Percentiles rank a stretch among this genome's conserved stretches.
Conservation (phyloP, 306 rosid species). For the Psophocarpus tetragonolobus region DNA sequence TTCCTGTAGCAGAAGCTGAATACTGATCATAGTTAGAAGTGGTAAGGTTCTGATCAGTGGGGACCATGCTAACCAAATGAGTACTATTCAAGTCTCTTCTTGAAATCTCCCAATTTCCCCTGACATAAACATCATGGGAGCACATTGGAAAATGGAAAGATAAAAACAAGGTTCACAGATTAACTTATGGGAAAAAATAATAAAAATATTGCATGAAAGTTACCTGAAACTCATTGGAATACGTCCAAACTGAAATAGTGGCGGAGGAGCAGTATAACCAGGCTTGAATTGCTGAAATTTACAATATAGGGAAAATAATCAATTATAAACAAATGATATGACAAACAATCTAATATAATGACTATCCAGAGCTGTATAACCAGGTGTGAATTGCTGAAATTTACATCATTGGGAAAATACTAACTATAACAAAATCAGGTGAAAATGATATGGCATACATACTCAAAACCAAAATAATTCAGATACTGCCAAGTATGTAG, state of each 20-base stretch:
- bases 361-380: slow-evolving; percentile 64
- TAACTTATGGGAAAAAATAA: not conserved
- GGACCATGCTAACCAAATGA: slow-evolving; percentile 79
- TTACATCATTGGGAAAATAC: not conserved
- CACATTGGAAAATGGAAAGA: not conserved
- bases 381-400: slow-evolving; percentile 76
- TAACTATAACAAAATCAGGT: not conserved
- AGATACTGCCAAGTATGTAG: not conserved
- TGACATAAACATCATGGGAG: slow-evolving; percentile 37
- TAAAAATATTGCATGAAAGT: not conserved
- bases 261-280: slow-evolving; percentile 92
- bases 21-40: slow-evolving; percentile 59
- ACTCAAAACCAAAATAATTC: slow-evolving; percentile 15
- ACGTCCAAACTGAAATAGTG: slow-evolving; percentile 79
- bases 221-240: slow-evolving; percentile 97
- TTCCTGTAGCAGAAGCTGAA: slow-evolving; percentile 59
- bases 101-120: slow-evolving; percentile 96
- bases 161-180: not conserved
- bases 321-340: not conserved
- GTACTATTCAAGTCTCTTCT: slow-evolving; percentile 74
- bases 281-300: slow-evolving; percentile 76
- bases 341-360: not conserved
- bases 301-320: not conserved
- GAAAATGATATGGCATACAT: not conserved
- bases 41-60: slow-evolving; percentile 59